Evolutionary conservation across 352 stramenopile genomes (phyloP).

Genomic region (Phytophthora sp.): DNA sequence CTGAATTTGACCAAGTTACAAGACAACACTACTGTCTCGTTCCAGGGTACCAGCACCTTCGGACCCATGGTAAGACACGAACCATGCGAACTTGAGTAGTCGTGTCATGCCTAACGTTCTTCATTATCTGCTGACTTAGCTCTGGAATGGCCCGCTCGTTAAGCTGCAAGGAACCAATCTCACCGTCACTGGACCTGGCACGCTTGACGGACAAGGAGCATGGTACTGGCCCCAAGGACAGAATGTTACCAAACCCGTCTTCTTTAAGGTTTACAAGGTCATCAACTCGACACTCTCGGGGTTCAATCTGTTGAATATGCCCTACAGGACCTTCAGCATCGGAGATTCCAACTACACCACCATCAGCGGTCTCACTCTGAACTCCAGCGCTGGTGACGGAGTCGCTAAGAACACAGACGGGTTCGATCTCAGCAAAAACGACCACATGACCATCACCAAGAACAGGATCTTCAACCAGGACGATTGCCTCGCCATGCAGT

Average conservation of each 20-base stretch:
- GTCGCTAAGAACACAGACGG: conserved; percentile 22
- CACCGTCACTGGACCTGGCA: conserved; percentile 32
- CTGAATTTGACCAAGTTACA: conserved; percentile 37
- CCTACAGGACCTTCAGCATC: conserved; percentile 13
- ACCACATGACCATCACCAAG: conserved; percentile 31
- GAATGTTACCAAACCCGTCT: conserved; percentile 19
- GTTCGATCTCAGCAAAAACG: conserved; percentile 33
- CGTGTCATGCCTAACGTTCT: not conserved
- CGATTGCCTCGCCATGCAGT: conserved; percentile 23
- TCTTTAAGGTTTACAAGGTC: conserved; percentile 16
- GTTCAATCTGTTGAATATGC: conserved; percentile 36
- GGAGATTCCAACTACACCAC: conserved; percentile 22
- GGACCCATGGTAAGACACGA: conserved; percentile 18
- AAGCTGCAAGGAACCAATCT: conserved; percentile 33
- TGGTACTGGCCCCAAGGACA: conserved; percentile 42
- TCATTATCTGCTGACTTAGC: conserved; percentile 4
- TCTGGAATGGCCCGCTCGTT: conserved; percentile 35
- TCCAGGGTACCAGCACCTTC: conserved; percentile 37
- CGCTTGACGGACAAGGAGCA: conserved; percentile 35
- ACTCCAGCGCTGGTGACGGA: conserved; percentile 20
- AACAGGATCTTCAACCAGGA: conserved; percentile 37
- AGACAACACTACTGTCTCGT: conserved; percentile 26
- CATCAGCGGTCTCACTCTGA: conserved; percentile 17
- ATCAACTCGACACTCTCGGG: conserved; percentile 29
- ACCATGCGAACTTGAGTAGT: not conserved